These are phyloP conservation scores for Neoarthrinium moseri DNA, from an alignment of 2,329 filamentous ascomycete genomes.

Conservation along the genomic window DNA sequence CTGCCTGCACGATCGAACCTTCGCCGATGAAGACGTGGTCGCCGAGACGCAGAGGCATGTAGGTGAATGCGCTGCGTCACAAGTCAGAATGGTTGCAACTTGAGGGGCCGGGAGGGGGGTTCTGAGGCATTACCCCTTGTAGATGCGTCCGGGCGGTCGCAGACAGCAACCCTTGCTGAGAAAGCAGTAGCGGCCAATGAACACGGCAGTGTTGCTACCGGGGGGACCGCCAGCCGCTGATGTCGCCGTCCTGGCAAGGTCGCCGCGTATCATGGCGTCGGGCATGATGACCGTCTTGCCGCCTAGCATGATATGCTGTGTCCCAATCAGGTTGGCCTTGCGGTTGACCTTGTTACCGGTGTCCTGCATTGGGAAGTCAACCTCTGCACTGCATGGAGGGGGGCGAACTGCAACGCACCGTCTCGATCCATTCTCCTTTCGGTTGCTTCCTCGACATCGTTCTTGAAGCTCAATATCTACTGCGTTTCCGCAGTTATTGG, in stretches of 20 bases:
- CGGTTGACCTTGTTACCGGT: slow-evolving; percentile 98
- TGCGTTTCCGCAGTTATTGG: no score
- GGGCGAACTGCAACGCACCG: slow-evolving; percentile 52
- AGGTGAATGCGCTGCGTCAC: slow-evolving; percentile 57
- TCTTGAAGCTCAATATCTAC: no score
- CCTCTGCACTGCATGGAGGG: neutral
- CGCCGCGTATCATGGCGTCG: slow-evolving; percentile 90
- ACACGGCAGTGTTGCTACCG: slow-evolving; percentile 67
- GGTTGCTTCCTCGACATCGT: slow-evolving; percentile 63
- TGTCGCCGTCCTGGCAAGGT: slow-evolving; percentile 65
- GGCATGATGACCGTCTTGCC: slow-evolving; percentile 95
- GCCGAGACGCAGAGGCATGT: slow-evolving; percentile 88
- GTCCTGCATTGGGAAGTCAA: slow-evolving; percentile 55
- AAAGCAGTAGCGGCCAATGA: slow-evolving; percentile 89
- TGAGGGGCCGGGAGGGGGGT: slow-evolving; percentile 8
- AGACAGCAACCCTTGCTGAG: slow-evolving; percentile 76
- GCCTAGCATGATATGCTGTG: slow-evolving; percentile 95
- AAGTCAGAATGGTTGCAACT: neutral
- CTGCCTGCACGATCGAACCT: slow-evolving; percentile 75
- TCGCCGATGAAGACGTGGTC: slow-evolving; percentile 91
- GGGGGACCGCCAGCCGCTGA: slow-evolving; percentile 38
- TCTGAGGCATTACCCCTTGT: slow-evolving; percentile 65
- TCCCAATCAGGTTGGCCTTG: slow-evolving; percentile 86
- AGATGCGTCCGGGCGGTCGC: slow-evolving; percentile 78
- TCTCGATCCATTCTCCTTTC: slow-evolving; percentile 96